These are phyloP conservation scores for Solanum peruvianum DNA, from an alignment of 257 asterid genomes.

Conservation along the genomic window DNA sequence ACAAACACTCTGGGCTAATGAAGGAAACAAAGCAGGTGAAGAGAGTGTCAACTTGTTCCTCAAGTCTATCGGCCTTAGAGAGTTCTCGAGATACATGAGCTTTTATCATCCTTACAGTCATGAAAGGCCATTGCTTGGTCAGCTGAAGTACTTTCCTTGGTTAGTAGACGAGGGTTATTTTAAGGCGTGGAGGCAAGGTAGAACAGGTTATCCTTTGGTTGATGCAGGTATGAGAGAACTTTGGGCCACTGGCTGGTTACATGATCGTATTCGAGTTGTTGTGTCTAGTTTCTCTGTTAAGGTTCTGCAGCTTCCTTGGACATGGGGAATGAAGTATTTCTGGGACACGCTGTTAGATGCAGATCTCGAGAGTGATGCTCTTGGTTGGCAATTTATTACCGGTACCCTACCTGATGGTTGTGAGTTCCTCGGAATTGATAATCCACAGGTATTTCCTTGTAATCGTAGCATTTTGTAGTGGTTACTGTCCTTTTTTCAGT, in stretches of 20 bases:
- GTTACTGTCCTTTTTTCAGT: background rate
- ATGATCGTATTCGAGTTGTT: slow-evolving; percentile 82
- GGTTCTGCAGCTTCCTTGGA: slow-evolving; percentile 90
- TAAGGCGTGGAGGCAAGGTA: slow-evolving; percentile 90
- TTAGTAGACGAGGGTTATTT: slow-evolving; percentile 70
- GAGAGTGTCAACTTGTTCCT: slow-evolving; percentile 87
- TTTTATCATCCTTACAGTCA: slow-evolving; percentile 87
- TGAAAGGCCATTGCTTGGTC: slow-evolving; percentile 80
- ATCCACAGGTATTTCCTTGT: slow-evolving; percentile 54
- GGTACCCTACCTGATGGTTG: slow-evolving; percentile 82
- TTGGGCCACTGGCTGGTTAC: slow-evolving; percentile 97
- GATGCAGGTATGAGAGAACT: slow-evolving; percentile 98
- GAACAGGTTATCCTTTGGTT: slow-evolving; percentile 89
- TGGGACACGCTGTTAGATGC: slow-evolving; percentile 95
- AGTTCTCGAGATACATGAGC: slow-evolving; percentile 82
- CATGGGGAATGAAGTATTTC: slow-evolving; percentile 96
- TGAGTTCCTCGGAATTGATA: slow-evolving; percentile 69
- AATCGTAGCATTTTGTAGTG: background rate
- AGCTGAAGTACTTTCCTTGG: slow-evolving; percentile 77
- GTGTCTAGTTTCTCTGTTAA: slow-evolving; percentile 91
- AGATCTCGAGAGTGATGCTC: slow-evolving; percentile 92
- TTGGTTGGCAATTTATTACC: slow-evolving; percentile 89
- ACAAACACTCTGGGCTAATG: slow-evolving; percentile 82
- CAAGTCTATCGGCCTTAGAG: slow-evolving; percentile 82
- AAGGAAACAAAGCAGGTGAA: slow-evolving; percentile 77